These are phyloP conservation scores for Amylostereum chailletii DNA, from an alignment of 1,284 basidiomycete species.

Conservation along the genomic window DNA sequence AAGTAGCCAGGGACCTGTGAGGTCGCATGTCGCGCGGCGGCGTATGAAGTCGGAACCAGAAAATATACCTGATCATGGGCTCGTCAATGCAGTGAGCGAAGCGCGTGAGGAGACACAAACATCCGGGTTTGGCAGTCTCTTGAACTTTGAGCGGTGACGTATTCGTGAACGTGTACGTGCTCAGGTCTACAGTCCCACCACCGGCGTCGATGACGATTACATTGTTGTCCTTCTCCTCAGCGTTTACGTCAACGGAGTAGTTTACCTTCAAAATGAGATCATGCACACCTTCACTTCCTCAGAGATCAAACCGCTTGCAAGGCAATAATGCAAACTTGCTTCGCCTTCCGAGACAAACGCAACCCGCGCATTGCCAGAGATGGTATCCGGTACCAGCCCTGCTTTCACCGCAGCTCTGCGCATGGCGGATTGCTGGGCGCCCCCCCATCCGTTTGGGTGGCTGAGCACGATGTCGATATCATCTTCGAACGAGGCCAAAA, in stretches of 20 bases:
- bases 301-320: too few species aligned
- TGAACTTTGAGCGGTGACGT: conserved; percentile 4
- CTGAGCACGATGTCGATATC: conserved; percentile 23
- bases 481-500: conserved; percentile 1
- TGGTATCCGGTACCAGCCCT: conserved; percentile 17
- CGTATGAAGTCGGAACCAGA: conserved; percentile 35
- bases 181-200: conserved; percentile 13
- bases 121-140: conserved; percentile 8
- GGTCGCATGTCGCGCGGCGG: conserved; percentile 20
- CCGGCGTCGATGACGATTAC: conserved; percentile 12
- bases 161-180: conserved; percentile 6
- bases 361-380: conserved; percentile 21
- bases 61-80: conserved; percentile 19
- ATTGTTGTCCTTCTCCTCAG: conserved; percentile 2
- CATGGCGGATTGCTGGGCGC: conserved; percentile 25
- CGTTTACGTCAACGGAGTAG: too few species aligned
- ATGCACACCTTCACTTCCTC: too few species aligned
- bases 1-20: too few species aligned
- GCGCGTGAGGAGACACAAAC: not conserved
- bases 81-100: not conserved
- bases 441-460: conserved; percentile 32
- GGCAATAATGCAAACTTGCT: conserved; percentile 19
- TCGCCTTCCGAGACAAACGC: conserved; percentile 37
- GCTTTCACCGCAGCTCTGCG: conserved; percentile 22
- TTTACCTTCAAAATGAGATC: too few species aligned